These are phyloP conservation scores for Aspergillus tubingensis DNA, from an alignment of 2,329 filamentous ascomycete genomes.

Conservation along the genomic window DNA sequence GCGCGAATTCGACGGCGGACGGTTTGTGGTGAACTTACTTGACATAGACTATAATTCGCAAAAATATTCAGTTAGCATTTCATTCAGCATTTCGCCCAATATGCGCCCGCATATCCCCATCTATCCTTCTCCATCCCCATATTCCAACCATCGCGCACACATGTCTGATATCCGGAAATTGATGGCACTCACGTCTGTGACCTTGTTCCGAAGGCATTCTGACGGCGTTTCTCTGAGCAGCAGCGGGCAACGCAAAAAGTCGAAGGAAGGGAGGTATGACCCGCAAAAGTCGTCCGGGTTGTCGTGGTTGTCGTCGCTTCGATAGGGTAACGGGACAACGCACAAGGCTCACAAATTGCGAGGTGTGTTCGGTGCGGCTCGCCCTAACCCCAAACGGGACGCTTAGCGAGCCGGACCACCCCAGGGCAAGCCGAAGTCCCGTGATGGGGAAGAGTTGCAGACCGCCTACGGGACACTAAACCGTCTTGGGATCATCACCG, in stretches of 20 bases:
- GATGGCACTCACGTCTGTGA: constrained; percentile 75
- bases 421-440: constrained; percentile 40
- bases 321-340: constrained; percentile 33
- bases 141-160: constrained; percentile 14
- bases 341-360: constrained; percentile 42
- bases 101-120: constrained; percentile 4
- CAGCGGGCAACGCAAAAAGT: constrained; percentile 46
- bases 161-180: constrained; percentile 20
- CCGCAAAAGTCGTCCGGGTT: constrained; percentile 45
- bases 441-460: constrained; percentile 26
- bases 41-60: constrained; percentile 69
- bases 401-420: constrained; percentile 36
- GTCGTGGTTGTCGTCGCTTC: constrained; percentile 47
- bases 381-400: constrained; percentile 39
- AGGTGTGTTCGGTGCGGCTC: constrained; percentile 38
- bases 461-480: constrained; percentile 15
- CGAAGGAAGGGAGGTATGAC: constrained; percentile 45
- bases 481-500: constrained; percentile 10
- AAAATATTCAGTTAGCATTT: constrained; percentile 35
- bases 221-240: constrained; percentile 53
- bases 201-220: constrained; percentile 87
- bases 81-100: constrained; percentile 3
- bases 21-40: constrained; percentile 66
- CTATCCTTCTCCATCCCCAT: constrained; percentile 7
- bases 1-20: constrained; percentile 25